Base-by-base conservation (phyloP, 1,284 basidiomycete species). In the Anthracocystis walkeri region DNA sequence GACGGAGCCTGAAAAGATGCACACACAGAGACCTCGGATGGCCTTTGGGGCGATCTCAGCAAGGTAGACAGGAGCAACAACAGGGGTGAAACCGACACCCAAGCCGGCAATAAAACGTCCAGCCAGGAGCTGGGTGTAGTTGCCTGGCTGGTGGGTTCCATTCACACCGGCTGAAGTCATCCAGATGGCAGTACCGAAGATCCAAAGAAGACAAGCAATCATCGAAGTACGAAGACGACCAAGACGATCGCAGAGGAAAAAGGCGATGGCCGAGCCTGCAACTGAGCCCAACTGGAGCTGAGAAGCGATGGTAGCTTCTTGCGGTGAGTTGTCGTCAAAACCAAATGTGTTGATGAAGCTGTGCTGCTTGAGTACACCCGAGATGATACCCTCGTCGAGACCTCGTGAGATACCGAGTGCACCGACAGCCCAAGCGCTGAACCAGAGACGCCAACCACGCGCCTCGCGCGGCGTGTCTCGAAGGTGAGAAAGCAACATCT, bases 381-480 rank as follows among this genome's bases (percentile, higher is more conserved):
- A 69, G 45, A 79, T 77, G 52, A 79, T 72, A 35, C 77, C 77
- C 41, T 79, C 77, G 29, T 79, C 77, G 35, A 77, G 71, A 62
- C 77, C 77, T 33, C 77, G 77, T 4, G 70, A 52, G 51, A 70
- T 68, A 53, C 77, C 77, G 7, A 74, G 65, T 8, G 71, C 65
- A 49, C 71, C 71, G 18, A 74, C 65, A 27, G 71, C 71, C 60
- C 71, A 74, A 31, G 65, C 71, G 38, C 57, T 60, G 65, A 63
- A 62, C 65, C 71, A 74, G 4, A 74, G 65, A 11, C 71, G 60
- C 71, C 71, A 74, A 29, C 65, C 65, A n/a, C 71, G 48, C 11
- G 71, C 71, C 40, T 74, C 71, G n/a, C 57, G 57, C 27, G 71
- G 71, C 10, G 71, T 74, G 44, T 74, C 71, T 23, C 57, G 55